Conservation (phyloP, 305 asterid genomes). For the Plantago coronopus region DNA sequence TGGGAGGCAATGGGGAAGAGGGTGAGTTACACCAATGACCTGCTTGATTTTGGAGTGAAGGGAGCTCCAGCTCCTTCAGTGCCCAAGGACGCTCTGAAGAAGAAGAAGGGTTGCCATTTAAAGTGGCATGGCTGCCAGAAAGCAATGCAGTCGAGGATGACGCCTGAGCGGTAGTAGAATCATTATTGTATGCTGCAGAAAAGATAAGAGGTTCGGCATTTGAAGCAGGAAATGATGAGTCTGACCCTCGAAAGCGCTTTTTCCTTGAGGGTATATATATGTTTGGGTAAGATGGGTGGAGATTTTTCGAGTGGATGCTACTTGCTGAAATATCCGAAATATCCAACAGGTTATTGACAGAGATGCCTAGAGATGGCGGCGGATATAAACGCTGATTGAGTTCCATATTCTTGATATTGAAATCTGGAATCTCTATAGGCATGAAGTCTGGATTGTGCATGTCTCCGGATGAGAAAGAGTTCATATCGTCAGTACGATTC, state of each 20-base stretch:
- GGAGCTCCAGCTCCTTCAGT: slow-evolving; percentile 78
- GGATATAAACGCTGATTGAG: slow-evolving; percentile 37
- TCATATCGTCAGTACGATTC: slow-evolving; percentile 36
- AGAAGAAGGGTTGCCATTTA: slow-evolving; percentile 62
- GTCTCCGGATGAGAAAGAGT: slow-evolving; percentile 35
- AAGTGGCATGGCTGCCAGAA: slow-evolving; percentile 53
- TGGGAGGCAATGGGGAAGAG: slow-evolving; percentile 57
- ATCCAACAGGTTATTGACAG: slow-evolving; percentile 33
- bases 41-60: slow-evolving; percentile 92
- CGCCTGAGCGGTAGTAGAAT: slow-evolving; percentile 27
- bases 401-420: slow-evolving; percentile 50
- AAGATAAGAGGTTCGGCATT: slow-evolving; percentile 32
- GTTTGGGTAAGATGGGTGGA: slow-evolving; percentile 27
- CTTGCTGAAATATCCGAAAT: slow-evolving; percentile 37
- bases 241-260: slow-evolving; percentile 39
- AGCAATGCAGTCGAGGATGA: slow-evolving; percentile 29
- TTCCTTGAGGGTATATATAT: slow-evolving; percentile 26
- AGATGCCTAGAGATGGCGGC: slow-evolving; percentile 30
- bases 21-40: slow-evolving; percentile 56
- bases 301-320: slow-evolving; percentile 32
- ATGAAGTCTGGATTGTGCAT: slow-evolving; percentile 36
- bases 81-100: slow-evolving; percentile 71
- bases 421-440: slow-evolving; percentile 43
- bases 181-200: slow-evolving; percentile 30
- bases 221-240: slow-evolving; percentile 25